phyloP scores from a whole-genome alignment of 2,329 filamentous ascomycete species.

The Waltergamsia citrina region DNA sequence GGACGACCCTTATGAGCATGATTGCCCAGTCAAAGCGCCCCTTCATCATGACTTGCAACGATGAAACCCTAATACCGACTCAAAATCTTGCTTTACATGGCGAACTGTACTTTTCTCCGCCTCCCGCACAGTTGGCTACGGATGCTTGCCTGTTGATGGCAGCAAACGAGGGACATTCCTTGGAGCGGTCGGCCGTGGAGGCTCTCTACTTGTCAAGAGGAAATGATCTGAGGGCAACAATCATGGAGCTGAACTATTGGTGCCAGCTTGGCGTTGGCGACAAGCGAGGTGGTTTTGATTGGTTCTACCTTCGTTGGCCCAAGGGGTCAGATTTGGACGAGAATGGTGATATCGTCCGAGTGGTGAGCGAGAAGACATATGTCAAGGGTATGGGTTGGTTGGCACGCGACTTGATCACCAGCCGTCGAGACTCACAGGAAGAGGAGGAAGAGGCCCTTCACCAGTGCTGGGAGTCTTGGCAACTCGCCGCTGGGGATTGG shows the following conservation, averaged over 20 bases:
- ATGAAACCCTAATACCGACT: constrained; percentile 73
- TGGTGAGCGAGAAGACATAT: constrained; percentile 77
- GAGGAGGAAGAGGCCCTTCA: constrained; percentile 52
- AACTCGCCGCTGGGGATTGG: constrained; percentile 52
- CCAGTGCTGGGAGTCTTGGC: constrained; percentile 61
- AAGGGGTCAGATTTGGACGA: constrained; percentile 59
- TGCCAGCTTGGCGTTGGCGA: constrained; percentile 94
- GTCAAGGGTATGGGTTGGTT: constrained; percentile 68
- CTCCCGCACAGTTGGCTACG: constrained; percentile 57
- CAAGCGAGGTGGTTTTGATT: constrained; percentile 76
- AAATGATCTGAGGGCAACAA: constrained; percentile 68
- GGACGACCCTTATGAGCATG: constrained; percentile 69
- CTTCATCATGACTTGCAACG: constrained; percentile 91
- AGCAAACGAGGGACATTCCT: constrained; percentile 78
- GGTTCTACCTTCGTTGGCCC: constrained; percentile 76
- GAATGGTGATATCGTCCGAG: constrained; percentile 59
- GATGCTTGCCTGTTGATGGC: constrained; percentile 78
- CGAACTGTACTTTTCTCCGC: constrained; percentile 65
- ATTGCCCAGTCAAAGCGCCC: constrained; percentile 81
- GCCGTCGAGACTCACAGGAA: constrained; percentile 4
- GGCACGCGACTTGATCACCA: constrained; percentile 46
- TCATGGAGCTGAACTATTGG: constrained; percentile 88
- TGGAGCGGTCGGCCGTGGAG: constrained; percentile 57
- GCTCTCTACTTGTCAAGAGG: constrained; percentile 61
- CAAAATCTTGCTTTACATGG: constrained; percentile 71